Conservation (phyloP, 1,139 yeast genomes). For the Yamadazyma friedrichii region DNA sequence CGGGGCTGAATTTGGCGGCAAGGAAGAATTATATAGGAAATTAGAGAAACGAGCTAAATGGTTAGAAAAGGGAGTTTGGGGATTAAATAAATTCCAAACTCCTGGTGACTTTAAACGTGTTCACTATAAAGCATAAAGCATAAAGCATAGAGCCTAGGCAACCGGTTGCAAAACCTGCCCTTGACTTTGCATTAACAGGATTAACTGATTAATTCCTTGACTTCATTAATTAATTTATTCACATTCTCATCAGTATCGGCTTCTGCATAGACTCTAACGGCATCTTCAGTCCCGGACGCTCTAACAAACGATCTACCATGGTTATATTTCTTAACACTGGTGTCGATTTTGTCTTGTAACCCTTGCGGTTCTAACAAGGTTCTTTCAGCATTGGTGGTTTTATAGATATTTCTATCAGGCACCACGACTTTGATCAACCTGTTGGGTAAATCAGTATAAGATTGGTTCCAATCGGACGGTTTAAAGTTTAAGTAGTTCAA, state of each 20-base stretch:
- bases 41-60: slow-evolving; percentile 62
- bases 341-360: slow-evolving; percentile 72
- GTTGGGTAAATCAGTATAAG: slow-evolving; percentile 86
- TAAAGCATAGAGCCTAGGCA: too few species aligned
- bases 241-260: slow-evolving; percentile 51
- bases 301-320: slow-evolving; percentile 89
- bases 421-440: slow-evolving; percentile 78
- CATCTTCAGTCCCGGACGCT: slow-evolving; percentile 98
- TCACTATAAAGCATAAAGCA: neutral
- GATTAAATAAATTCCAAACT: slow-evolving; percentile 51
- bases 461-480: slow-evolving; percentile 73
- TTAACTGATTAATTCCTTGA: slow-evolving; percentile 28
- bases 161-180: neutral
- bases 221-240: slow-evolving; percentile 31
- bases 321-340: slow-evolving; percentile 52
- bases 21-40: slow-evolving; percentile 55
- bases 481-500: slow-evolving; percentile 52
- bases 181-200: neutral
- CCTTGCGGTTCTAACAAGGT: slow-evolving; percentile 74
- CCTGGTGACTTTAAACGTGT: slow-evolving; percentile 75
- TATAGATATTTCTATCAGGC: slow-evolving; percentile 73
- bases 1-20: slow-evolving; percentile 85
- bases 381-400: slow-evolving; percentile 90
- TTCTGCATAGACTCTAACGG: slow-evolving; percentile 93
- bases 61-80: slow-evolving; percentile 71